Conservation (phyloP, 371 early-diverging fungal species). For the Mortierella sp. region DNA sequence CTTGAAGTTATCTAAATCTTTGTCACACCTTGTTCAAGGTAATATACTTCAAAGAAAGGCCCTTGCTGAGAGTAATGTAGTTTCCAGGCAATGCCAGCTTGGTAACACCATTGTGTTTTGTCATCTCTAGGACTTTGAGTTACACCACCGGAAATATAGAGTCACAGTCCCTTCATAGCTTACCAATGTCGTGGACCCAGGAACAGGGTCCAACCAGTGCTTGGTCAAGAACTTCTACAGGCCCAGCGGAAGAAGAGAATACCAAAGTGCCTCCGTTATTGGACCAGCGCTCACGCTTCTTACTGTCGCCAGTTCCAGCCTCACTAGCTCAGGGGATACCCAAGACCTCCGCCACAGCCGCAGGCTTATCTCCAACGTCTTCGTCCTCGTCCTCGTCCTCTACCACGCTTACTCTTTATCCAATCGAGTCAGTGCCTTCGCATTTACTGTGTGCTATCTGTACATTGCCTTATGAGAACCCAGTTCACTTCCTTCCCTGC, state of each 20-base stretch:
- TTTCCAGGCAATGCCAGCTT: not conserved
- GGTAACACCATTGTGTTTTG: slow-evolving; percentile 1
- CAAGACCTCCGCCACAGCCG: slow-evolving; percentile 6
- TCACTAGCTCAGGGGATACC: slow-evolving; percentile 14
- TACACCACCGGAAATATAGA: not conserved
- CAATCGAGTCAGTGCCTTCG: slow-evolving; percentile 43
- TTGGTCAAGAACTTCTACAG: slow-evolving; percentile 2
- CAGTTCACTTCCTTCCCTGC: slow-evolving; percentile 68
- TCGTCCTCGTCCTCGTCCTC: slow-evolving; percentile 1
- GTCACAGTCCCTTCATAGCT: not conserved
- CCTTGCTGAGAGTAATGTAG: not conserved
- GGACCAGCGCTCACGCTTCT: slow-evolving; percentile 20
- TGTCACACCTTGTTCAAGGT: slow-evolving; percentile 20
- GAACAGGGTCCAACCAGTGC: slow-evolving; percentile 8
- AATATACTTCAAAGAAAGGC: not conserved
- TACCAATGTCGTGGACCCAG: slow-evolving; percentile 21
- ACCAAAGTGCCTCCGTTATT: not conserved
- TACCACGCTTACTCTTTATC: slow-evolving; percentile 33
- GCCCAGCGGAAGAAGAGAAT: not conserved
- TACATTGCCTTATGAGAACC: slow-evolving; percentile 62
- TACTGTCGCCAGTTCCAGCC: slow-evolving; percentile 47
- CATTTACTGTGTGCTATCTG: slow-evolving; percentile 68
- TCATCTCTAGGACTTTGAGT: not conserved
- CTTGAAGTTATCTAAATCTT: not conserved
- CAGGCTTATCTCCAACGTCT: slow-evolving; percentile 3